Base-by-base conservation (phyloP, 805 yeast species). In the Ogataea populi-albae region DNA sequence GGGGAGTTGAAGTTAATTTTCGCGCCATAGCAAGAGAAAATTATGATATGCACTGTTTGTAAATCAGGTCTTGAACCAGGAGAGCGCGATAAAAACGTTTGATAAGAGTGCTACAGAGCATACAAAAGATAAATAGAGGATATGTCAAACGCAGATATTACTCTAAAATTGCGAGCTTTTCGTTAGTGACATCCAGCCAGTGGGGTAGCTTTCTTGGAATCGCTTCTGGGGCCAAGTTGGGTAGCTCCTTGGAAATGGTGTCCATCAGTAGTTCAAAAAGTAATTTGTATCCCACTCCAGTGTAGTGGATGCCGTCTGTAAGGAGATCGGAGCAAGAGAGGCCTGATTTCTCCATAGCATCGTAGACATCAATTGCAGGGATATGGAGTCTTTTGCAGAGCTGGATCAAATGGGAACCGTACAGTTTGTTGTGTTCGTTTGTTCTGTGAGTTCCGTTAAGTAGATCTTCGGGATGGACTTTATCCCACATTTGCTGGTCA, bases 281-380 rank as follows among this genome's bases (percentile, higher is more conserved):
- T 2, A 71, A 17, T 35, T 53, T 46, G 47, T 71, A 70, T 1
- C 61, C 65, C 9, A 42, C 26, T 0, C 65, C 63, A 3, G 60
- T 52, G 41, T 51, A 70, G 49, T 72, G 77, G 25, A 71, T 47
- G 2, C 77, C 77, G 48, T 72, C 77, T 5, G 32, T 15, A 10
- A 66, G 48, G 28, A 58, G 44, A 10, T 56, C 57, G 9, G 46
- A 37, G 5, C 38, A 20, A 30, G 57, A 45, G 42, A 81, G 71
- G 8, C 34, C 34, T 3, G 50, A 45, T 2, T 37, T 22, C n/a
- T 4, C 17, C 40, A 51, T 43, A 1, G 62, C 62, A 3, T 60
- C 40, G 65, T 76, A 71, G 21, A 82, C 50, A 44, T 82, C 73
- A 3, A 86, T 65, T 37, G 74, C 76, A 1, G 88, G 82, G 0